Evolutionary conservation across 768 basidiomycete species (phyloP).

Genomic region (Panus rudis): DNA sequence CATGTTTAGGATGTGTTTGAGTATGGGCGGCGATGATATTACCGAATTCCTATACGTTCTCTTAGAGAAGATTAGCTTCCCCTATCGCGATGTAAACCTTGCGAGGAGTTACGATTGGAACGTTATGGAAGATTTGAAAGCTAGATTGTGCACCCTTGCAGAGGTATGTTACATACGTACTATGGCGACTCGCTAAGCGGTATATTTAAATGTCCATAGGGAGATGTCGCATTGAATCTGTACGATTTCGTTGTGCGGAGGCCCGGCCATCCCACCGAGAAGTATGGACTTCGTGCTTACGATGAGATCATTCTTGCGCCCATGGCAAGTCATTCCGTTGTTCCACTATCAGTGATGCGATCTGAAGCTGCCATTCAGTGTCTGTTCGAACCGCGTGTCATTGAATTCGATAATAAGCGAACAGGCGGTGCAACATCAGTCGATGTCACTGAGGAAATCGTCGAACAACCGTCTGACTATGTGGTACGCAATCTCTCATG

Average conservation of each 20-base stretch:
- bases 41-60: constrained; percentile 82
- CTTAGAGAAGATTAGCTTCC: constrained; percentile 75
- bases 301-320: constrained; percentile 95
- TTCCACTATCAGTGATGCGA: not conserved
- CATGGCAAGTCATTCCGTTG: constrained; percentile 49
- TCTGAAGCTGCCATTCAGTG: constrained; percentile 43
- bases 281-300: constrained; percentile 86
- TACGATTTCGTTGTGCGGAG: constrained; percentile 86
- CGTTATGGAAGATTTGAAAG: constrained; percentile 88
- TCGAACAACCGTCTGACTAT: constrained; percentile 35
- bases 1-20: constrained; percentile 57
- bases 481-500: constrained; percentile 30
- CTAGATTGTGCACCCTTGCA: constrained; percentile 72
- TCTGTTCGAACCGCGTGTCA: constrained; percentile 87
- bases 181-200: not conserved
- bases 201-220: constrained; percentile 35
- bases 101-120: constrained; percentile 78
- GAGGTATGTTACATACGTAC: constrained; percentile 49
- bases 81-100: constrained; percentile 80
- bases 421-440: constrained; percentile 42
- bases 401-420: constrained; percentile 81
- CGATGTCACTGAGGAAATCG: constrained; percentile 70
- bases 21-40: constrained; percentile 92
- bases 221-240: constrained; percentile 81
- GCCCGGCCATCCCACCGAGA: constrained; percentile 70